phyloP scores from a whole-genome alignment of 495 filamentous ascomycete genomes.

The Venustampulla echinocandica region DNA sequence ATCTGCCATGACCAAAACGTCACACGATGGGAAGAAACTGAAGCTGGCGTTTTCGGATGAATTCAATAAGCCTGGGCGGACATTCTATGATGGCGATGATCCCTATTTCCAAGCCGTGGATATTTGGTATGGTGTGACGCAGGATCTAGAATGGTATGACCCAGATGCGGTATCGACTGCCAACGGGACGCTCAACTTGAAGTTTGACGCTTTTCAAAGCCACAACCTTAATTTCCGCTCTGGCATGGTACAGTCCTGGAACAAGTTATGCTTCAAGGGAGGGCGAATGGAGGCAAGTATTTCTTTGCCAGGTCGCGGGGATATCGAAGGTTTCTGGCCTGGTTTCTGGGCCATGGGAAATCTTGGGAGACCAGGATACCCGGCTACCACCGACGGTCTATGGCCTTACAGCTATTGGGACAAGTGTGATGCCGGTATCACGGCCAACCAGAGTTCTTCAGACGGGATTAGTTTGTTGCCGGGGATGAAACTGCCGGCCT shows the following conservation, averaged over 20 bases:
- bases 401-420: slow-evolving; percentile 76
- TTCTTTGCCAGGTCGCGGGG: slow-evolving; percentile 62
- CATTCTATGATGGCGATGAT: slow-evolving; percentile 69
- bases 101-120: slow-evolving; percentile 63
- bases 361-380: slow-evolving; percentile 60
- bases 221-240: slow-evolving; percentile 65
- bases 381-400: slow-evolving; percentile 62
- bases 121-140: slow-evolving; percentile 73
- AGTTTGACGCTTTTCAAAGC: slow-evolving; percentile 58
- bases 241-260: slow-evolving; percentile 80
- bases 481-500: slow-evolving; percentile 66
- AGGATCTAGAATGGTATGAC: slow-evolving; percentile 79
- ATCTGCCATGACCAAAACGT: slow-evolving; percentile 46
- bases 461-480: slow-evolving; percentile 64
- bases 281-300: slow-evolving; percentile 70
- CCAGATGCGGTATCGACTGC: slow-evolving; percentile 64
- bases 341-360: slow-evolving; percentile 80
- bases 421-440: slow-evolving; percentile 65
- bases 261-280: slow-evolving; percentile 70
- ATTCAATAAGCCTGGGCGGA: slow-evolving; percentile 61
- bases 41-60: slow-evolving; percentile 69
- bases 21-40: slow-evolving; percentile 50
- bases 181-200: slow-evolving; percentile 57
- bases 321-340: slow-evolving; percentile 67
- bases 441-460: slow-evolving; percentile 61